Conservation (phyloP, 345 rosid species). For the Erucastrum elatum region DNA sequence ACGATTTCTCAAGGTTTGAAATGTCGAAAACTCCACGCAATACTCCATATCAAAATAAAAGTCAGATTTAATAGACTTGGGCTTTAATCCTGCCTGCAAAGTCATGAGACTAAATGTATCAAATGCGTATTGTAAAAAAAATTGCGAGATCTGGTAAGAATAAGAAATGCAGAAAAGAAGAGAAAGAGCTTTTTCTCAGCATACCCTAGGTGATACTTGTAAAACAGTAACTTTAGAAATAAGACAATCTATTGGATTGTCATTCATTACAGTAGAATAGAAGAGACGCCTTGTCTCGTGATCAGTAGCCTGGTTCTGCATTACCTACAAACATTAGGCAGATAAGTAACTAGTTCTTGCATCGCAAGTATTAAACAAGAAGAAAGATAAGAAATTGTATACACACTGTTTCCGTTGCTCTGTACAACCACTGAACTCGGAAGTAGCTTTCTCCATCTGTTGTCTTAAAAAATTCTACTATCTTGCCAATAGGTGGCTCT, state of each 20-base stretch:
- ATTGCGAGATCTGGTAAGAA: conserved; percentile 11
- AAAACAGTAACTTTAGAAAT: conserved; percentile 65
- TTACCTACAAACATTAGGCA: conserved; percentile 51
- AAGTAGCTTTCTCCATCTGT: conserved; percentile 68
- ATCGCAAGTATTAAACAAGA: conserved; percentile 18
- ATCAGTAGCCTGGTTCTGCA: conserved; percentile 58
- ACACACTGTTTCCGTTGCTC: conserved; percentile 88
- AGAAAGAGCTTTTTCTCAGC: conserved; percentile 27
- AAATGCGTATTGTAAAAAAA: conserved; percentile 6
- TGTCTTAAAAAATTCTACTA: conserved; percentile 79
- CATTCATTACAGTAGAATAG: conserved; percentile 87
- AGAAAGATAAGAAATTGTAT: conserved; percentile 21
- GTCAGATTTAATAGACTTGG: conserved; percentile 45
- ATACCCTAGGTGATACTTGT: conserved; percentile 60
- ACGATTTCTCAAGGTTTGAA: conserved; percentile 59
- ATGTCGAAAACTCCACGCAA: conserved; percentile 86
- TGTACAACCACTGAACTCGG: conserved; percentile 95
- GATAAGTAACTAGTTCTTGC: conserved; percentile 18
- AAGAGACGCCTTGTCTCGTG: conserved; percentile 78
- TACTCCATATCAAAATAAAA: conserved; percentile 94
- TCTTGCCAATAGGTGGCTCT: conserved; percentile 63
- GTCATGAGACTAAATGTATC: conserved; percentile 7
- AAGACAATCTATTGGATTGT: conserved; percentile 82
- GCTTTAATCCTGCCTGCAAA: conserved; percentile 61
- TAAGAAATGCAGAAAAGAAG: not conserved